Base-by-base conservation (phyloP, 371 early-diverging fungal species). In the Dentiscutata heterogama region DNA sequence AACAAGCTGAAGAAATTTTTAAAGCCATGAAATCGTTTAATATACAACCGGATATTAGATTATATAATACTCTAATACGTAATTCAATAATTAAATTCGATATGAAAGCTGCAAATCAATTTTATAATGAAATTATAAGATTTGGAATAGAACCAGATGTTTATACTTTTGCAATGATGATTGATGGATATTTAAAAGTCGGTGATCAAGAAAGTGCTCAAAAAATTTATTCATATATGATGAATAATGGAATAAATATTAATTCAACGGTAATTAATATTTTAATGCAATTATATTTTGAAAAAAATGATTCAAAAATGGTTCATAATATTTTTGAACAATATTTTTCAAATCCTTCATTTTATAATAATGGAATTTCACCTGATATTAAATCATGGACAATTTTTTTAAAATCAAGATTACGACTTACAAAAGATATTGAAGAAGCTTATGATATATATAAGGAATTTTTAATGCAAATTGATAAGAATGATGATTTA, bases 21-120 rank as follows among this genome's bases (percentile, higher is more conserved):
- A 13, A 70, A 70, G 42, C 31, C 35, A 70, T 70, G 70, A 70
- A 70, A 70, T n/a, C 18, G 18, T 22, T 39, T 39, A 42, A 68
- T n/a, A 68, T 73, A 25, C n/a, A 60, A 39, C 76, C 76, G n/a
- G 51, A 76, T 76, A 39, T 76, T 39, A 31, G 11, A 29, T 50
- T 51, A 35, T 76, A 76, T 76, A 76, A 76, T 42, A 58, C 31
- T 14, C 56, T 76, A 18, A 51, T 76, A 56, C n/a, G 39, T 42
- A 54, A 76, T 76, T 56, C 56, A 18, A 51, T 61, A 14, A 31
- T 61, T 60, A 76, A 76, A 13, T 42, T 56, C 3, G 77, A 76
- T 42, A 76, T 76, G 61, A 42, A 73, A 73, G 53, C 51, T 0
- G 74, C 56, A 2, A 54, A 50, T 27, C 18, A 53, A 10, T 73